Evolutionary conservation across 306 rosid species (phyloP).

Genomic region (Albizia julibrissin): DNA sequence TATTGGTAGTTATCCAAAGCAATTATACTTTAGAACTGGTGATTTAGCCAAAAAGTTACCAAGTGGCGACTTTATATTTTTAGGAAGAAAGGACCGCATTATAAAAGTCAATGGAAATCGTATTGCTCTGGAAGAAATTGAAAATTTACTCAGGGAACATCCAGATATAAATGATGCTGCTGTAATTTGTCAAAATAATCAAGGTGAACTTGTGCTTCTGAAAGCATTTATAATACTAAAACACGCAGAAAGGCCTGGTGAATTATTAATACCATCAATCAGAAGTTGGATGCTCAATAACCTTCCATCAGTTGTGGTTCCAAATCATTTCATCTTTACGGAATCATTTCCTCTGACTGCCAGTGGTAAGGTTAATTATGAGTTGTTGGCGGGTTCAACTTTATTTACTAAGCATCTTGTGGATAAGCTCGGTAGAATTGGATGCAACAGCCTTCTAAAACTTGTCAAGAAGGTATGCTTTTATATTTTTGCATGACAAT

Average conservation of each 20-base stretch:
- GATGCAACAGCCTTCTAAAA: constrained; percentile 55
- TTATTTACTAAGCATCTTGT: constrained; percentile 38
- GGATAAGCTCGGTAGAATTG: constrained; percentile 42
- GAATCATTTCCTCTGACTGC: constrained; percentile 72
- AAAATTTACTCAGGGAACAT: constrained; percentile 65
- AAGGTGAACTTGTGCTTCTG: constrained; percentile 48
- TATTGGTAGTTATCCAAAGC: constrained; percentile 27
- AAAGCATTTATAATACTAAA: constrained; percentile 71
- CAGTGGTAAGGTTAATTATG: constrained; percentile 82
- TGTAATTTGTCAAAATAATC: constrained; percentile 53
- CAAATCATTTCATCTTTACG: constrained; percentile 49
- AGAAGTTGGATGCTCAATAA: constrained; percentile 74
- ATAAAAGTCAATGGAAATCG: constrained; percentile 79
- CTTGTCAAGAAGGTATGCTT: constrained; percentile 62
- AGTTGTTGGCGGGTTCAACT: constrained; percentile 47
- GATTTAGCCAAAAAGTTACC: constrained; percentile 67
- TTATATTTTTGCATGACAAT: constrained; percentile 19
- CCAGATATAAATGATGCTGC: constrained; percentile 71
- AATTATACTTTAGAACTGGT: constrained; percentile 67
- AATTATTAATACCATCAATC: constrained; percentile 52
- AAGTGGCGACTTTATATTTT: constrained; percentile 77
- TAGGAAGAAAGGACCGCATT: constrained; percentile 89
- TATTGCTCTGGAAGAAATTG: constrained; percentile 81
- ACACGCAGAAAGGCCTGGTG: constrained; percentile 45
- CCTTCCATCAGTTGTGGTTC: constrained; percentile 67